A percentile compares a stretch with the other conserved stretches of the same genome.
These are phyloP conservation scores for Trametes meyenii DNA, from an alignment of 768 basidiomycete species.

Conservation along the genomic window DNA sequence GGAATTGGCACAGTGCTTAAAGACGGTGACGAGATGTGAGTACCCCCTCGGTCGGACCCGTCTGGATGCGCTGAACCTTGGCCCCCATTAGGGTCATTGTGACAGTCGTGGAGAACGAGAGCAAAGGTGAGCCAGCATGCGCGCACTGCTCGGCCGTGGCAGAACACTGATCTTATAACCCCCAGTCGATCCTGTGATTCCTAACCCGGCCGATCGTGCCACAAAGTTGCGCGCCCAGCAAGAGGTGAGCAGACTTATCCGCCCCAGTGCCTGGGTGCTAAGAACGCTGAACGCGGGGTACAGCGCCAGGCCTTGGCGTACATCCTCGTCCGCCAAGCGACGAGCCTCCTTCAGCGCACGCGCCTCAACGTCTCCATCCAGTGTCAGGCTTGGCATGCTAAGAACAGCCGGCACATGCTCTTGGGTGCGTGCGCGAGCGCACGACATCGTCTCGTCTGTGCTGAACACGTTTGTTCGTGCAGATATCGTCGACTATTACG, in stretches of 20 bases:
- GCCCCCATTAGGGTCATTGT: constrained; percentile 67
- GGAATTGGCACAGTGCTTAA: constrained; percentile 93
- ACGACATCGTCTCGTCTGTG: background rate
- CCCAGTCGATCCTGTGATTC: constrained; percentile 67
- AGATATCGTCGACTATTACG: constrained; percentile 85
- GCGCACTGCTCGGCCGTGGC: background rate
- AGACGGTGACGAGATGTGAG: constrained; percentile 89
- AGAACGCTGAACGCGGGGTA: background rate
- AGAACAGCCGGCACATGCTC: constrained; percentile 89
- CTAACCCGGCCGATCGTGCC: constrained; percentile 73
- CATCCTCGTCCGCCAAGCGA: constrained; percentile 88
- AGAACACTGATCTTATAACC: constrained; percentile 1
- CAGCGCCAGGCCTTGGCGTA: constrained; percentile 89
- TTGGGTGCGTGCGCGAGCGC: constrained; percentile 49
- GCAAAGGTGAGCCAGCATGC: constrained; percentile 60
- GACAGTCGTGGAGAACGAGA: constrained; percentile 90
- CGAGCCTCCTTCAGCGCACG: constrained; percentile 88
- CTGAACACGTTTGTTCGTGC: background rate
- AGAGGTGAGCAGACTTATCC: constrained; percentile 60
- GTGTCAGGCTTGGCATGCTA: constrained; percentile 98
- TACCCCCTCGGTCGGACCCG: constrained; percentile 2
- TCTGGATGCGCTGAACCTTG: background rate
- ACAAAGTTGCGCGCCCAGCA: constrained; percentile 87
- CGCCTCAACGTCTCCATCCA: constrained; percentile 81
- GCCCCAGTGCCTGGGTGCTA: no score